Base-by-base conservation (phyloP, 768 basidiomycete genomes). In the Gyrodon lividus region DNA sequence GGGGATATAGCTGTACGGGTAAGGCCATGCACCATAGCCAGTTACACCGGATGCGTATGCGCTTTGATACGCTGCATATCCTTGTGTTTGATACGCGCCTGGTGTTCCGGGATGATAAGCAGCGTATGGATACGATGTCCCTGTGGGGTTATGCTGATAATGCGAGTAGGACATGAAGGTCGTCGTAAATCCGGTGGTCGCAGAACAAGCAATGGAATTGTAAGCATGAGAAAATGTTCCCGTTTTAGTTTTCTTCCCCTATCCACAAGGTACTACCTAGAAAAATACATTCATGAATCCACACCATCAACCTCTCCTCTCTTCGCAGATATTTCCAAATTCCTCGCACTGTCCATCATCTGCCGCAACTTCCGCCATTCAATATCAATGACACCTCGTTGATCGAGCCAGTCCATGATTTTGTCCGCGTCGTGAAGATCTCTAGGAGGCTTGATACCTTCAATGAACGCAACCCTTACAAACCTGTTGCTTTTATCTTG, bases 381-480 rank as follows among this genome's bases (percentile, higher is more conserved):
- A 51, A 71, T 71, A 16, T 84, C 79, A 51, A 92, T 83, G 38
- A 88, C 65, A 16, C 78, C 76, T 31, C 88, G 76, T 54, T 82
- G 69, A 53, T 90, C 89, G 9, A 93, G 75, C 88, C 89, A 91
- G 20, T 89, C 86, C 71, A 86, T 85, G 33, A 92, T 74, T n/a
- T 70, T 81, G 60, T 92, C 88, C n/a, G 86, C 86, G 59, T 92
- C 82, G 12, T 74, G 66, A 30, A 85, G 71, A 59, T 92, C 83
- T 35, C 81, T 67, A 0, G 90, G 90, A 17, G 87, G 87, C 50
- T 75, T 62, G 55, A 70, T 70, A 2, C 80, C 80, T 23, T 76
- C 77, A 8, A 72, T 67, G 59, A 76, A 82, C 6, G 84, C 79
- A 20, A 87, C 74, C 23, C 78, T 78, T 59, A 84, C 77, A 66